These are phyloP conservation scores for Corchorus capsularis DNA, from an alignment of 345 rosid genomes.

Conservation along the genomic window DNA sequence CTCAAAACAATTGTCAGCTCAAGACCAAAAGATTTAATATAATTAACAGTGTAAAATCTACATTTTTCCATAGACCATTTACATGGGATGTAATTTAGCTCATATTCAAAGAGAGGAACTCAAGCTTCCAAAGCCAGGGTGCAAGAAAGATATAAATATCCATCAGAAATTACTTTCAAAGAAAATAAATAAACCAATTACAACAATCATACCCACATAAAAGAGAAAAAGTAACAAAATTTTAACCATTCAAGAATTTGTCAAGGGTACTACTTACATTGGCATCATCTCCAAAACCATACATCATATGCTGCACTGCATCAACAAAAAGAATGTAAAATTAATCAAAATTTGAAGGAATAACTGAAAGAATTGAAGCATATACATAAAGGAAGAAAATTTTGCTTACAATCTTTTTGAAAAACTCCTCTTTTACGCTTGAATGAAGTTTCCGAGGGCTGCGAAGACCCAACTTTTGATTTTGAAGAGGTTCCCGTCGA, in stretches of 20 bases:
- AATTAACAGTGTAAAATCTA: background rate
- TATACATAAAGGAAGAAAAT: background rate
- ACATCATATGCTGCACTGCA: conserved; percentile 97
- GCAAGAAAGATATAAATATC: background rate
- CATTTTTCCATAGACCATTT: no score
- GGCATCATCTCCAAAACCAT: conserved; percentile 88
- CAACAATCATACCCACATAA: background rate
- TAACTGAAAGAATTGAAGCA: background rate
- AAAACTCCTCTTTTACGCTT: conserved; percentile 86
- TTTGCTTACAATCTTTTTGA: conserved; percentile 75
- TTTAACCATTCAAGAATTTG: background rate
- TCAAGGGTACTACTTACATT: conserved; percentile 59
- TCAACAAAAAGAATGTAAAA: background rate
- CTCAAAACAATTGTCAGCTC: background rate
- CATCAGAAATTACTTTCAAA: background rate
- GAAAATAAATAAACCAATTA: background rate
- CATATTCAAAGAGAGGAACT: background rate
- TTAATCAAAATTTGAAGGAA: background rate
- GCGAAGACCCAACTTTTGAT: conserved; percentile 65
- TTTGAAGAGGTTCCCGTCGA: conserved; percentile 53
- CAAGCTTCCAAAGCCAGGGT: background rate
- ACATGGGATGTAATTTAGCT: background rate
- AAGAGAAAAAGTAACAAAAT: background rate
- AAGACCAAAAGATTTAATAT: background rate
- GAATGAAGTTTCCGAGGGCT: conserved; percentile 60